phyloP scores from a whole-genome alignment of 139 green algal species.

The Protoeuglena noctilucae region DNA sequence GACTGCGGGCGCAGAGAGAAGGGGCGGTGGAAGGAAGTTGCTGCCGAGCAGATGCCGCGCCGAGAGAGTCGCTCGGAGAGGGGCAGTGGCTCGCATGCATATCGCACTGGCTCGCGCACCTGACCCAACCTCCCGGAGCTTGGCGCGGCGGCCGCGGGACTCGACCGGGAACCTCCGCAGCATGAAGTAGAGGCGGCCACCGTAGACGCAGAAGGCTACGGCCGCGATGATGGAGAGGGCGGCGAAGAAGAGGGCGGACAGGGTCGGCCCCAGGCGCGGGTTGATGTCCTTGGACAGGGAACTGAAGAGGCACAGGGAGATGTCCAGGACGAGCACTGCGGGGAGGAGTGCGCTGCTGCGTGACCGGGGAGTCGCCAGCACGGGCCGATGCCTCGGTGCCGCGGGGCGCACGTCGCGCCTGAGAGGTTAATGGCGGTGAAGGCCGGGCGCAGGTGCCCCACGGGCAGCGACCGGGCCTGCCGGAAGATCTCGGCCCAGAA shows the following conservation, averaged over 20 bases:
- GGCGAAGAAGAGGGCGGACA: conserved; percentile 48
- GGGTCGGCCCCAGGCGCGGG: conserved; percentile 17
- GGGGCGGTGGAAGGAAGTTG: not conserved
- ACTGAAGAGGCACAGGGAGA: conserved; percentile 14
- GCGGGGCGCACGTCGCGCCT: too few relatives aligned
- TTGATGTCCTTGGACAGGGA: conserved; percentile 7
- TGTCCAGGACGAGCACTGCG: conserved; percentile 7
- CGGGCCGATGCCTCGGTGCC: too few relatives aligned
- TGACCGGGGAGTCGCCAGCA: too few relatives aligned
- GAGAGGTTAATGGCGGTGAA: conserved; percentile 83
- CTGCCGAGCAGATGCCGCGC: not conserved
- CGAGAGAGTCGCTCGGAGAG: too few relatives aligned
- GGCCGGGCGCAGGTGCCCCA: conserved; percentile 44
- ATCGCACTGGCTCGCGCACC: too few relatives aligned
- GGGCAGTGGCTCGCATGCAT: too few relatives aligned
- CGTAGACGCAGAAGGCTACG: conserved; percentile 48
- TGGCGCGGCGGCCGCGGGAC: conserved; percentile 73
- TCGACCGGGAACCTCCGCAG: conserved; percentile 90
- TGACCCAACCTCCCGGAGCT: conserved; percentile 72
- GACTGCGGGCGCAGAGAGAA: conserved; percentile 22
- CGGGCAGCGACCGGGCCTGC: conserved; percentile 73
- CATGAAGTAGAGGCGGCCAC: conserved; percentile 83
- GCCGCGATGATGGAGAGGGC: conserved; percentile 35
- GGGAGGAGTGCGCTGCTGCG: too few relatives aligned
- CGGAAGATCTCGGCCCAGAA: conserved; percentile 99